Evolutionary conservation across 2,329 filamentous ascomycete genomes (phyloP).

Genomic region (Xylaria sp.): DNA sequence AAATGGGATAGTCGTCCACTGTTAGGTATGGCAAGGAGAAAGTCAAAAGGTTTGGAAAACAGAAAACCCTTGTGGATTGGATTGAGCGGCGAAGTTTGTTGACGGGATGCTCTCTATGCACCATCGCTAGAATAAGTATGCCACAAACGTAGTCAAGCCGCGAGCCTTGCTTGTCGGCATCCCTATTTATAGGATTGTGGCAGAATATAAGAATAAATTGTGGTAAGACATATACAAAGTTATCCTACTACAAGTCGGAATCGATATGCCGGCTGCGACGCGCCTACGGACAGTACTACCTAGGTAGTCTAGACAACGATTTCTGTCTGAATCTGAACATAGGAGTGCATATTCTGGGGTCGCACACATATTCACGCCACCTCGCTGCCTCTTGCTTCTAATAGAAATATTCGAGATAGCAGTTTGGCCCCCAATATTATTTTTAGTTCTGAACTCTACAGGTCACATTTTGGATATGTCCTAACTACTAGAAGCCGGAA

Average conservation of each 20-base stretch:
- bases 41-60: not conserved
- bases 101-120: not conserved
- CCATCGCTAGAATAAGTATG: not conserved
- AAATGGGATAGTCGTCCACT: not conserved
- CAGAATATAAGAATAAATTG: not conserved
- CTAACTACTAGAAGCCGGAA: not conserved
- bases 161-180: not conserved
- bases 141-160: not conserved
- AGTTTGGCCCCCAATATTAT: not conserved
- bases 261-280: not conserved
- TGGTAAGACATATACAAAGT: not conserved
- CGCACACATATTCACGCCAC: no score
- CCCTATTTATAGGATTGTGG: not conserved
- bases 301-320: no score
- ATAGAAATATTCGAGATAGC: not conserved
- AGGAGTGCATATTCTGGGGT: no score
- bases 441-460: not conserved
- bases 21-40: not conserved
- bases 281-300: not conserved
- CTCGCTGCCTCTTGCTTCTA: no score
- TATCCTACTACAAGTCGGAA: not conserved
- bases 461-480: not conserved
- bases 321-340: no score
- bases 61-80: not conserved
- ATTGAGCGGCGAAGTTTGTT: not conserved